Evolutionary conservation across 139 green algal genomes (phyloP), one percentile per base, ranked within the genome.

Genomic region (Spirogloea muscicola): DNA sequence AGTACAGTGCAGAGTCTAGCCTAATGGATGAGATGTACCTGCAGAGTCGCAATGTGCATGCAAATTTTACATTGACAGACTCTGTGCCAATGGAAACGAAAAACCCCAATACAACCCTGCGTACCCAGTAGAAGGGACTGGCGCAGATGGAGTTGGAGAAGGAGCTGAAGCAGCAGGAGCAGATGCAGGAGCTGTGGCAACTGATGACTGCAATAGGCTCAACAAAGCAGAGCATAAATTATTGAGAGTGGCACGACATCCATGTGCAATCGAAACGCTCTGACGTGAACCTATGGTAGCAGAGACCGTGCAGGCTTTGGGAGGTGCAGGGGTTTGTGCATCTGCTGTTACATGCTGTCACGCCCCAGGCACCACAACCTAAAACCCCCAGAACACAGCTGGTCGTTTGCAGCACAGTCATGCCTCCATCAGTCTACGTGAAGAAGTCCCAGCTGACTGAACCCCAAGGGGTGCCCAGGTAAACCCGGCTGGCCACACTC

Each of bases 81-180:
- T n/a, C n/a, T n/a, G n/a, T n/a, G n/a, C n/a, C n/a, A n/a, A n/a
- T n/a, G n/a, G n/a, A n/a, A n/a, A n/a, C n/a, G n/a, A 21, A 55
- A 18, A 21, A 18, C 44, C 18, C 44, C 44, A 21, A 55, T n/a
- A 25, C 18, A 25, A 25, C 44, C 44, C 44, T 55, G 75, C 60
- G 41, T 33, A 58, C 29, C 39, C 36, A n/a, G n/a, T n/a, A n/a
- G n/a, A 38, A 62, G 52, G 52, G 40, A 33, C 9, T 21, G 52
- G 52, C 31, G 52, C 52, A 43, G 52, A 5, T 62, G 9, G 6
- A 43, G 52, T 6, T 43, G 52, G 52, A 7, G 52, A 62, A 62
- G 39, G 44, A 9, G 68, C 39, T 34, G 84, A 74, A 39, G 82
- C 78, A 59, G 67, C 37, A 64, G 63, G 33, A 39, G 63, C 4